Evolutionary conservation across 495 filamentous ascomycete genomes (phyloP).

Genomic region (Pyrenula massariospora): DNA sequence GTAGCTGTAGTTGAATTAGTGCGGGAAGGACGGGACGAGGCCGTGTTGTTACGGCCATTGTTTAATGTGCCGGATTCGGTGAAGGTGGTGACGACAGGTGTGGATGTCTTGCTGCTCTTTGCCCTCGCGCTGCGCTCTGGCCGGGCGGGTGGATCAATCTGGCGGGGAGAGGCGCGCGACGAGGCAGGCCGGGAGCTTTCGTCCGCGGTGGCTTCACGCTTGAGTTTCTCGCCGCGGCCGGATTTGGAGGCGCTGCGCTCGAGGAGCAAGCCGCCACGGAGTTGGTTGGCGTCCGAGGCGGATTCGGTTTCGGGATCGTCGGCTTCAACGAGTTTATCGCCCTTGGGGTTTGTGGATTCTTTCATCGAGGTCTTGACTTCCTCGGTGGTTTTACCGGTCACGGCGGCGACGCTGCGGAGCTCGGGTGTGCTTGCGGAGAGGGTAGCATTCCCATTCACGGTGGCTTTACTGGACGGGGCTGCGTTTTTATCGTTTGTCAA

Average conservation of each 20-base stretch:
- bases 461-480: background rate
- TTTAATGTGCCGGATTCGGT: slow-evolving; percentile 18
- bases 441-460: slow-evolving; percentile 1
- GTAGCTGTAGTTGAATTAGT: background rate
- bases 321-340: slow-evolving; percentile 15
- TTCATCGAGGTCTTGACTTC: slow-evolving; percentile 25
- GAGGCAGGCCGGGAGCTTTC: background rate
- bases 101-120: slow-evolving; percentile 48
- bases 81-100: slow-evolving; percentile 31
- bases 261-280: slow-evolving; percentile 4
- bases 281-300: slow-evolving; percentile 8
- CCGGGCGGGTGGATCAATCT: slow-evolving; percentile 1
- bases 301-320: slow-evolving; percentile 4
- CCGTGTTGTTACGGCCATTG: slow-evolving; percentile 26
- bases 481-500: slow-evolving; percentile 36
- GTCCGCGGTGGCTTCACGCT: slow-evolving; percentile 6
- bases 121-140: slow-evolving; percentile 16
- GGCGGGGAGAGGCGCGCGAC: background rate
- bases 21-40: slow-evolving; percentile 10
- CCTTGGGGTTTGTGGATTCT: slow-evolving; percentile 16
- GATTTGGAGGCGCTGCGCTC: slow-evolving; percentile 2
- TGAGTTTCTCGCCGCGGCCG: slow-evolving; percentile 1
- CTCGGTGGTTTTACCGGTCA: slow-evolving; percentile 18
- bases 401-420: slow-evolving; percentile 20
- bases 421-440: slow-evolving; percentile 16